These are phyloP conservation scores for Peronosclerospora sorghi DNA, from an alignment of 352 stramenopile species.

Conservation along the genomic window DNA sequence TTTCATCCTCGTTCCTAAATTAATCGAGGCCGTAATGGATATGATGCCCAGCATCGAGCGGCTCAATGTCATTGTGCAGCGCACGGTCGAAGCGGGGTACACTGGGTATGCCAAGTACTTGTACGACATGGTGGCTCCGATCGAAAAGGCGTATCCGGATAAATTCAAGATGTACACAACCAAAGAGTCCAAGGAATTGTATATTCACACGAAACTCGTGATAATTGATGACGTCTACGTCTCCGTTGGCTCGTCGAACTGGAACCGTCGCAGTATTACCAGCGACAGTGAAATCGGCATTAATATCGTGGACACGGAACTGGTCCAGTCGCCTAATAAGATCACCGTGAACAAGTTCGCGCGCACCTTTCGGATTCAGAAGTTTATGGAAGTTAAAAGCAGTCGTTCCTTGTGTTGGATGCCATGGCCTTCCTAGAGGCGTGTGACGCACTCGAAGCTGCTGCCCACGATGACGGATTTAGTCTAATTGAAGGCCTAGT, in stretches of 20 bases:
- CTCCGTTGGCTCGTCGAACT: constrained; percentile 85
- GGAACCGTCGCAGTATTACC: constrained; percentile 84
- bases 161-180: constrained; percentile 46
- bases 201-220: no score
- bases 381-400: constrained; percentile 38
- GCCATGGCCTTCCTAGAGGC: no score
- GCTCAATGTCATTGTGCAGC: constrained; percentile 45
- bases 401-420: constrained; percentile 24
- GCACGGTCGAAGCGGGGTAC: constrained; percentile 19
- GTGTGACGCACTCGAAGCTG: constrained; percentile 16
- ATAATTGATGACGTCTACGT: no score
- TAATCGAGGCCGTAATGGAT: constrained; percentile 32
- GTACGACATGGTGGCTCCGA: constrained; percentile 47
- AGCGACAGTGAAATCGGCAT: no score
- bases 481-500: constrained; percentile 28
- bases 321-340: no score
- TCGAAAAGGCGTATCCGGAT: no score
- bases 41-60: constrained; percentile 34
- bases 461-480: constrained; percentile 13
- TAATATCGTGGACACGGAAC: no score
- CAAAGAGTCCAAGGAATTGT: no score
- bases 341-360: constrained; percentile 36
- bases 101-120: constrained; percentile 57
- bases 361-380: constrained; percentile 37
- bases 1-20: constrained; percentile 52